Percentiles rank a stretch among this genome's conserved stretches.
phyloP scores from a whole-genome alignment of 176 grass and related monocot genomes.

The Triticum monococcum region DNA sequence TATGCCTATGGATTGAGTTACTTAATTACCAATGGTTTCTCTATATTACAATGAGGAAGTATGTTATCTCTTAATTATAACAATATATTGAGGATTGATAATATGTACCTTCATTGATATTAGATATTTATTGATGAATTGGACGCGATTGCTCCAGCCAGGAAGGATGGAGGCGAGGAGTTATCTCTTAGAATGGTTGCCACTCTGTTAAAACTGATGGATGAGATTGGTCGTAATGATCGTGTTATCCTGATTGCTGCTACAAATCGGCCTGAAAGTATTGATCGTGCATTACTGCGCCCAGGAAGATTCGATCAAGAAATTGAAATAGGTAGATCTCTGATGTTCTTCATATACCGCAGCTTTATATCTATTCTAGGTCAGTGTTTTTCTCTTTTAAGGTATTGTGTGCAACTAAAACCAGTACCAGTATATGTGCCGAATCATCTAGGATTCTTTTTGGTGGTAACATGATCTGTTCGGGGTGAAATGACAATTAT shows the following conservation, averaged over 20 bases:
- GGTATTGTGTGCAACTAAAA: constrained; percentile 1
- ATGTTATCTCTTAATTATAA: not conserved
- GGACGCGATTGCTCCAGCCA: constrained; percentile 95
- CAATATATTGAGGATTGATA: constrained; percentile 10
- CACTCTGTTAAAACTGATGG: constrained; percentile 86
- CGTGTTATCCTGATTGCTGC: constrained; percentile 81
- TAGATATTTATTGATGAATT: constrained; percentile 98
- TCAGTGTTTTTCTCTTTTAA: not conserved
- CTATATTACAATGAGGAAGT: not conserved
- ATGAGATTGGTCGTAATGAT: constrained; percentile 75
- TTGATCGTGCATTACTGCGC: constrained; percentile 80
- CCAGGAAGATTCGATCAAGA: constrained; percentile 78
- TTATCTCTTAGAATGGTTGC: constrained; percentile 91
- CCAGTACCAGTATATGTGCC: not conserved
- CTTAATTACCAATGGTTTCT: not conserved
- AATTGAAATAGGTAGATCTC: constrained; percentile 90
- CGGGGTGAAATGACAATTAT: not conserved
- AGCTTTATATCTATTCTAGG: not conserved
- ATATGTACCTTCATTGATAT: constrained; percentile 32
- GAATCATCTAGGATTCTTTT: constrained; percentile 8
- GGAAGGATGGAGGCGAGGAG: constrained; percentile 75
- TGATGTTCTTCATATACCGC: constrained; percentile 24
- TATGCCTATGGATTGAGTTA: not conserved
- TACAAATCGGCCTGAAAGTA: constrained; percentile 82
- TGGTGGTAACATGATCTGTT: not conserved